Percentiles rank a stretch among this genome's conserved stretches.
Conservation (phyloP, 306 rosid genomes). For the Cucumis hystrix region DNA sequence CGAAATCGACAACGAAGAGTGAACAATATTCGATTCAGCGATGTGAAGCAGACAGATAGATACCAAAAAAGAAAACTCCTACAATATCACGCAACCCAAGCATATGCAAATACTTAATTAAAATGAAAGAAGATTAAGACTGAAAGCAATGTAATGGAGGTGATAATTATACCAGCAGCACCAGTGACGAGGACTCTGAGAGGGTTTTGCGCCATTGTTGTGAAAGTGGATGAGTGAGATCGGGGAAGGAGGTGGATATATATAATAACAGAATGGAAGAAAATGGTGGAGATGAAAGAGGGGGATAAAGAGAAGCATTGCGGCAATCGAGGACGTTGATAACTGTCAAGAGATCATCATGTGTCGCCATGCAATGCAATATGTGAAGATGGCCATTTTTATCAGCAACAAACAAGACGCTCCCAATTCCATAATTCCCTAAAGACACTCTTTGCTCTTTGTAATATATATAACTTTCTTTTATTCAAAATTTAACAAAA, state of each 20-base stretch:
- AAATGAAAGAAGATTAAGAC: background rate
- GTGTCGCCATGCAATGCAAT: background rate
- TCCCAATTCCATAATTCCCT: no score
- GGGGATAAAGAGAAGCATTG: background rate
- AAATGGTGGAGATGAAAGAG: background rate
- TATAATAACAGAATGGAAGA: background rate
- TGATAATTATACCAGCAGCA: slow-evolving; percentile 25
- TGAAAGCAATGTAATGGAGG: background rate
- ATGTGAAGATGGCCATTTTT: background rate
- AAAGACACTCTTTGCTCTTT: no score
- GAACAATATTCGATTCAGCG: background rate
- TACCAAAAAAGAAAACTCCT: background rate
- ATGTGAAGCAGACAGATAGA: background rate
- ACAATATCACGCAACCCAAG: background rate
- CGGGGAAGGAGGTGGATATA: background rate
- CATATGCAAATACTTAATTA: background rate
- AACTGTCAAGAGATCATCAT: background rate
- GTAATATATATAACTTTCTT: no score
- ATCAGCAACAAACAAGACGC: background rate
- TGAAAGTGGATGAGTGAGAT: background rate
- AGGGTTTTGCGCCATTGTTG: slow-evolving; percentile 23
- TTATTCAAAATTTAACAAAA: no score
- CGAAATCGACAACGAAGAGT: background rate
- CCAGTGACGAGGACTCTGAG: slow-evolving; percentile 41
- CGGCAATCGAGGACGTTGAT: slow-evolving; percentile 18